These are phyloP conservation scores for Fusarium sp. DNA, from an alignment of 2,329 filamentous ascomycete genomes.

Conservation along the genomic window DNA sequence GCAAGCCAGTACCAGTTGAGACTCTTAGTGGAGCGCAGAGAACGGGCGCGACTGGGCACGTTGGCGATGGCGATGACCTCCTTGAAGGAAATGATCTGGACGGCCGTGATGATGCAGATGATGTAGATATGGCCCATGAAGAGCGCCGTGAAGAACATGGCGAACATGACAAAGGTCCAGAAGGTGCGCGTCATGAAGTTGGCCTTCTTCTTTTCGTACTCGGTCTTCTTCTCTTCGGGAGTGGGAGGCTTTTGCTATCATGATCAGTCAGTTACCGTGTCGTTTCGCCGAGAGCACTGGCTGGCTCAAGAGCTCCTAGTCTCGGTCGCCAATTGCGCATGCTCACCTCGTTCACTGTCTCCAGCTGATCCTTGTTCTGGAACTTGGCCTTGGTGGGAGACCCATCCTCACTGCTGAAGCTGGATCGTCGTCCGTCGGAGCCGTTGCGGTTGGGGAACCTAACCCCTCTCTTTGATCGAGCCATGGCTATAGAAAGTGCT, in stretches of 20 bases:
- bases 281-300: neutral
- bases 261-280: neutral
- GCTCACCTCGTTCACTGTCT: slow-evolving; percentile 53
- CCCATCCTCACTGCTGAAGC: slow-evolving; percentile 75
- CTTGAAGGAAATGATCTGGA: slow-evolving; percentile 98
- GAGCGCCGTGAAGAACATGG: slow-evolving; percentile 88
- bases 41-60: slow-evolving; percentile 90
- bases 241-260: slow-evolving; percentile 56
- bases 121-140: slow-evolving; percentile 99
- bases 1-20: slow-evolving; percentile 99
- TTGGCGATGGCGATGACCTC: slow-evolving; percentile 98
- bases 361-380: slow-evolving; percentile 46
- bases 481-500: slow-evolving; percentile 44
- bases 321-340: neutral
- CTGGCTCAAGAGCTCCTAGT: neutral
- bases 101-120: slow-evolving; percentile 88
- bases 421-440: slow-evolving; percentile 71
- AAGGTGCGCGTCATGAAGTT: slow-evolving; percentile 97
- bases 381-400: slow-evolving; percentile 48
- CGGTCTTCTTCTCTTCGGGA: slow-evolving; percentile 61
- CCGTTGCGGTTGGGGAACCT: slow-evolving; percentile 63
- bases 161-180: slow-evolving; percentile 99
- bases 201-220: slow-evolving; percentile 98
- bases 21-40: slow-evolving; percentile 93
- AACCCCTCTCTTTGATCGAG: slow-evolving; percentile 62